Base-by-base conservation (phyloP, 345 rosid species). In the Eucalyptus grandis region DNA sequence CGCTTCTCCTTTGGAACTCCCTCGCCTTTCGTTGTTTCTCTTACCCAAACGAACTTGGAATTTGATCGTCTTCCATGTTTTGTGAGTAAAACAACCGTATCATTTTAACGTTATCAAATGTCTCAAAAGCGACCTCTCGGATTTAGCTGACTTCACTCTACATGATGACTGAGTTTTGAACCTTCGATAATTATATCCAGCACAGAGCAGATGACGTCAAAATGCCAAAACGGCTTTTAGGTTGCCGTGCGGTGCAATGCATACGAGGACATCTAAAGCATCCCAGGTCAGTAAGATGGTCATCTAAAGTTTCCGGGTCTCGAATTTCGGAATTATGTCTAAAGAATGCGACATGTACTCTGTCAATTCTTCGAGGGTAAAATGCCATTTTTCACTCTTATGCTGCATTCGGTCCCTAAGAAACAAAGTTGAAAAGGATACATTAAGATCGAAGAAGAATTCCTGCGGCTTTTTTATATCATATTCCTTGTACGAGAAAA, bases 11-110 rank as follows among this genome's bases (percentile, higher is more conserved):
- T 65, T n/a, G 9, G 77, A 7, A 14, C 11, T n/a, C 27, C 2
- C 77, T n/a, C 6, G 37, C 37, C 21, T n/a, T 65, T 7, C 40
- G 19, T 7, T 65, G 37, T 65, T 65, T 65, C 11, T 65, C 77
- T n/a, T n/a, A 14, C 40, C 21, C 21, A 4, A n/a, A 65, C 19
- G 3, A 65, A n/a, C 77, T 65, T 14, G 4, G 21, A n/a, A 0
- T 30, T 30, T 1, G 11, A 65, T n/a, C 77, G 5, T 14, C 77
- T 65, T 65, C 19, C 77, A 0, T 7, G 77, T 65, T n/a, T 14
- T 30, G 3, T 10, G 6, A 24, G 30, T 24, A 56, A 24, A 24
- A 56, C 13, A 4, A 56, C 62, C 62, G 1, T 56, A 56, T 72
- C 83, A 19, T 72, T 72, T 72, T 37, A 37, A 72, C 4, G 37